Evolutionary conservation across 768 basidiomycete genomes (phyloP).

Genomic region (Tulasnella sp.): DNA sequence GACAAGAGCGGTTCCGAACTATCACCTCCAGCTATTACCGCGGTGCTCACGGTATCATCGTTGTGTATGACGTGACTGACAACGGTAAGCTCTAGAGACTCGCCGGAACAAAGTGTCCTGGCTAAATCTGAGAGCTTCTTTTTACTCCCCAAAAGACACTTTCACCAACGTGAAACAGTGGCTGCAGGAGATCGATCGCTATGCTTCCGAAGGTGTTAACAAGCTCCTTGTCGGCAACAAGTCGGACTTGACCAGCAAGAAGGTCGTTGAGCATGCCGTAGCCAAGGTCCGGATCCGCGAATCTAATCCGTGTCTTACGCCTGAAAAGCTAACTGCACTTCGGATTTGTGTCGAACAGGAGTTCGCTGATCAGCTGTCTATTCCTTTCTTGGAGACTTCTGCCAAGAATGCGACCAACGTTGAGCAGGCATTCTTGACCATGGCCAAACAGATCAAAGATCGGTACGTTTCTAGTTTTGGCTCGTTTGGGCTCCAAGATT

Average conservation of each 20-base stretch:
- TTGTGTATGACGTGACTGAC: conserved; percentile 98
- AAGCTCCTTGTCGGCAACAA: conserved; percentile 99
- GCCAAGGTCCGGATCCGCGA: conserved; percentile 57
- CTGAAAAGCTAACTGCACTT: background rate
- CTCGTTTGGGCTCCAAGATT: background rate
- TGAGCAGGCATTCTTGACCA: conserved; percentile 98
- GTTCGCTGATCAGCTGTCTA: conserved; percentile 89
- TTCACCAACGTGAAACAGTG: conserved; percentile 95
- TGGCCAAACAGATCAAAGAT: conserved; percentile 96
- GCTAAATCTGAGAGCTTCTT: background rate
- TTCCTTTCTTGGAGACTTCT: conserved; percentile 98
- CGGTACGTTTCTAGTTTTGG: conserved; percentile 46
- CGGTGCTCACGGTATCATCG: conserved; percentile 96
- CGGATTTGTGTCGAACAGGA: conserved; percentile 48
- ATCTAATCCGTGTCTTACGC: background rate
- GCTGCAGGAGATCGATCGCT: conserved; percentile 89
- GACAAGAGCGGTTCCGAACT: conserved; percentile 97
- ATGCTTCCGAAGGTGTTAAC: conserved; percentile 98
- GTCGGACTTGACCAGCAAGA: conserved; percentile 95
- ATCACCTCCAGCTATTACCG: conserved; percentile 99
- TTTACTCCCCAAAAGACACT: conserved; percentile 59
- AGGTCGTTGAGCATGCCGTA: conserved; percentile 84
- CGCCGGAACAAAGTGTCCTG: background rate
- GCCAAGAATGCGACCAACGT: conserved; percentile 99
- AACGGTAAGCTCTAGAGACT: conserved; percentile 51